These are phyloP conservation scores for Colletotrichum gigasporum DNA, from an alignment of 2,329 filamentous ascomycete genomes.

Conservation along the genomic window DNA sequence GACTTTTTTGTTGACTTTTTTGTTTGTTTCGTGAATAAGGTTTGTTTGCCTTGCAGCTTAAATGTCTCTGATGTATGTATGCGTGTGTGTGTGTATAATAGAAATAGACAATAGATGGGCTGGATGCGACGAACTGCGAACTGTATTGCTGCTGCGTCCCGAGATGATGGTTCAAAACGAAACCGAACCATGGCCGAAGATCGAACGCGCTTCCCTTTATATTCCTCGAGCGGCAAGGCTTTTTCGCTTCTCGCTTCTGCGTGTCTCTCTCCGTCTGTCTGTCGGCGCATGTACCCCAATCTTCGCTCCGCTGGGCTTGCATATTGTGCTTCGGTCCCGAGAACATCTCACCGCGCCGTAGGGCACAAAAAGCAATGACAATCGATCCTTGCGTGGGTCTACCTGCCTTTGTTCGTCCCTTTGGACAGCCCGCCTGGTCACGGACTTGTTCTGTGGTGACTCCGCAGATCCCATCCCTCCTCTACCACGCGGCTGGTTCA, in stretches of 20 bases:
- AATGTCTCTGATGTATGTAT: not conserved
- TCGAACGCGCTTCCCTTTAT: slow-evolving; percentile 25
- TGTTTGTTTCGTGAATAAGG: not conserved
- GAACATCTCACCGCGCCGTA: too few relatives aligned
- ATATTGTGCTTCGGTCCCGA: slow-evolving; percentile 26
- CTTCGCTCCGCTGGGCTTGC: not conserved
- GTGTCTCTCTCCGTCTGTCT: not conserved
- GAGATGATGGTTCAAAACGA: slow-evolving; percentile 8
- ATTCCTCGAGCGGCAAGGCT: slow-evolving; percentile 6
- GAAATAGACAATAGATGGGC: not conserved
- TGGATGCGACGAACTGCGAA: slow-evolving; percentile 15
- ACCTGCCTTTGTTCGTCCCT: not conserved
- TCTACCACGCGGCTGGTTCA: slow-evolving; percentile 13
- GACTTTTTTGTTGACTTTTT: not conserved
- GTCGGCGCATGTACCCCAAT: too few relatives aligned
- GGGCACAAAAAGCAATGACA: slow-evolving; percentile 26
- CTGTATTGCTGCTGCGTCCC: slow-evolving; percentile 20
- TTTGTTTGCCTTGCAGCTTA: not conserved
- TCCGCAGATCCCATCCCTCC: slow-evolving; percentile 17
- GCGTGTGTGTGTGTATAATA: not conserved
- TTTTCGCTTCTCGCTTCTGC: not conserved
- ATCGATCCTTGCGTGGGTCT: slow-evolving; percentile 12
- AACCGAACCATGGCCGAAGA: not conserved
- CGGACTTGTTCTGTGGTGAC: slow-evolving; percentile 23
- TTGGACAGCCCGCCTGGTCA: not conserved